A percentile compares a stretch with the other conserved stretches of the same genome.
phyloP scores from a whole-genome alignment of 805 yeast species.

The Saccharomycopsis fodiens region DNA sequence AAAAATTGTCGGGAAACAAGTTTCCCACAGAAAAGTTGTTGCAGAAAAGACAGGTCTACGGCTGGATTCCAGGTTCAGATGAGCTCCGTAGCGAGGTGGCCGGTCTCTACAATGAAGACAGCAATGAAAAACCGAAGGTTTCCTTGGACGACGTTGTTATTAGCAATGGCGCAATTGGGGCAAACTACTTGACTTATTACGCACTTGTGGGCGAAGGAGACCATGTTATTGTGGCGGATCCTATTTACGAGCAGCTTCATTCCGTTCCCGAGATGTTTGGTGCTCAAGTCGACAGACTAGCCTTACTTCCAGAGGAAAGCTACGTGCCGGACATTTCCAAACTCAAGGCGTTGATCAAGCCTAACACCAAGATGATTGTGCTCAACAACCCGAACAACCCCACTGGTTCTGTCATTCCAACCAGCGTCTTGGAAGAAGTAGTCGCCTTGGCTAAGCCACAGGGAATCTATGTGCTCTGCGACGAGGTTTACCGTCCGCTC shows the following conservation, averaged over 20 bases:
- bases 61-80: slow-evolving; percentile 39
- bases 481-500: slow-evolving; percentile 49
- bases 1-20: slow-evolving; percentile 25
- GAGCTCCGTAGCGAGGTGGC: slow-evolving; percentile 32
- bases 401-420: slow-evolving; percentile 36
- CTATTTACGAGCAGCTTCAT: slow-evolving; percentile 42
- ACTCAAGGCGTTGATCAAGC: slow-evolving; percentile 27
- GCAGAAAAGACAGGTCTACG: slow-evolving; percentile 33
- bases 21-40: slow-evolving; percentile 25
- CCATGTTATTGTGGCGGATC: slow-evolving; percentile 41
- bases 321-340: slow-evolving; percentile 32
- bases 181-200: slow-evolving; percentile 40
- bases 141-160: slow-evolving; percentile 32
- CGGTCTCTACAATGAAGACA: slow-evolving; percentile 28
- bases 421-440: slow-evolving; percentile 29
- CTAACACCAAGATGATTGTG: slow-evolving; percentile 36
- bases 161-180: slow-evolving; percentile 52
- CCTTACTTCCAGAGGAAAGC: slow-evolving; percentile 28
- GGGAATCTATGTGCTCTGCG: slow-evolving; percentile 35
- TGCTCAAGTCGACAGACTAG: slow-evolving; percentile 32
- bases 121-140: too few relatives aligned
- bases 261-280: slow-evolving; percentile 43
- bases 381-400: slow-evolving; percentile 45
- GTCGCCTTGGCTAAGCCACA: slow-evolving; percentile 31
- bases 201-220: slow-evolving; percentile 38